These are phyloP conservation scores for Mrakiaceae sp. DNA, from an alignment of 1,284 basidiomycete species.

Conservation along the genomic window DNA sequence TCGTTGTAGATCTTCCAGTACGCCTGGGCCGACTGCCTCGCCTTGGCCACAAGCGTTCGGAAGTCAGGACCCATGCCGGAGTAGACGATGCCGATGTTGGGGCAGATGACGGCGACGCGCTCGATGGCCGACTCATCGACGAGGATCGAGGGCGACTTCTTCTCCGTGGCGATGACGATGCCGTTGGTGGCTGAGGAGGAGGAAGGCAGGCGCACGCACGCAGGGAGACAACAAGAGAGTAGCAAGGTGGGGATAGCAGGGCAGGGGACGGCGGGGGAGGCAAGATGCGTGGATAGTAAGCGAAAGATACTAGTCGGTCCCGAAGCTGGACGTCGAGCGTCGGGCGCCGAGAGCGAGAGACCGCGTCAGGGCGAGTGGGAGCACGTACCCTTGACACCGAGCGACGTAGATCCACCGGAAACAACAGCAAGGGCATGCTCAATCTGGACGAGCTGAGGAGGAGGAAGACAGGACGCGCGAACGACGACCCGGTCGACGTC, in stretches of 20 bases:
- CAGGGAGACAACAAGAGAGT: not conserved
- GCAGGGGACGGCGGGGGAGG: slow-evolving; percentile 15
- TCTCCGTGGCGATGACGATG: slow-evolving; percentile 98
- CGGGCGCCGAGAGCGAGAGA: too few relatives aligned
- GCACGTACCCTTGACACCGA: slow-evolving; percentile 87
- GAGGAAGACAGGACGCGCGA: not conserved
- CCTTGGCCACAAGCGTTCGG: slow-evolving; percentile 81
- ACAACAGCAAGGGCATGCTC: slow-evolving; percentile 98
- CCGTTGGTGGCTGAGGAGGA: slow-evolving; percentile 74
- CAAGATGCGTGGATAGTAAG: slow-evolving; percentile 6
- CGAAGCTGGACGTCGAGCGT: too few relatives aligned
- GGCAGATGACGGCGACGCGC: slow-evolving; percentile 91
- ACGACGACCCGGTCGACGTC: not conserved
- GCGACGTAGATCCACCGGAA: slow-evolving; percentile 87
- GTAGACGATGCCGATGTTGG: slow-evolving; percentile 98
- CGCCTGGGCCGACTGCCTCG: slow-evolving; percentile 92
- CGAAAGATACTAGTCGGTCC: too few relatives aligned
- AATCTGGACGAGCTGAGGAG: slow-evolving; percentile 71
- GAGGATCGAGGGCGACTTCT: slow-evolving; percentile 93
- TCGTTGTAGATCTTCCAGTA: slow-evolving; percentile 99
- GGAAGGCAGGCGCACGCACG: not conserved
- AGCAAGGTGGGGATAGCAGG: slow-evolving; percentile 13
- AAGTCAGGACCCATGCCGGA: slow-evolving; percentile 99
- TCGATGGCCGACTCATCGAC: slow-evolving; percentile 97
- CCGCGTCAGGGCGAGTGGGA: too few relatives aligned